Evolutionary conservation across 495 filamentous ascomycete genomes (phyloP), one percentile per base, ranked within the genome.

Genomic region (Schizothecium vesticola): DNA sequence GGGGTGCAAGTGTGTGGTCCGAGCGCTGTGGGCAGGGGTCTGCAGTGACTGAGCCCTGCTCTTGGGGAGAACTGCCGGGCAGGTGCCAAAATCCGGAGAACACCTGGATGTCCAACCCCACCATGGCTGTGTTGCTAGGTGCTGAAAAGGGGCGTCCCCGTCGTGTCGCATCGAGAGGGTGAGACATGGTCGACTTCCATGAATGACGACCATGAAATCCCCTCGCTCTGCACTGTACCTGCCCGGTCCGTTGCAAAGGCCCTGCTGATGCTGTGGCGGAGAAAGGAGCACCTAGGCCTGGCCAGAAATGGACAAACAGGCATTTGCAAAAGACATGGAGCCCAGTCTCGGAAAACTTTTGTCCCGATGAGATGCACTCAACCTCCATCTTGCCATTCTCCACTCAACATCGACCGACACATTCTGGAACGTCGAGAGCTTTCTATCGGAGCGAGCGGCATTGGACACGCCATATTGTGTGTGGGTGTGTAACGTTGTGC

Each of bases 61-160:
- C 31, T 4, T 12, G 12, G 12, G 1, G 31, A 31, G 11, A 36
- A 12, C 12, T 36, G 33, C 26, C 26, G 28, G 25, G 63, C 19
- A 57, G 4, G 25, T 36, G 66, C 3, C 43, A 63, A 59, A 60
- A 68, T 63, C 65, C 6, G n/a, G n/a, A n/a, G n/a, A n/a, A n/a
- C n/a, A n/a, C n/a, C n/a, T n/a, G n/a, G n/a, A n/a, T n/a, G n/a
- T n/a, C n/a, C 36, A n/a, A 13, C 59, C 22, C 66, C 24, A 5
- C 22, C 24, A 19, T 19, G 21, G 64, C 58, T 36, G 31, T 24
- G 56, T 7, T 43, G 59, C 62, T 59, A 57, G 23, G 60, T 59
- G 66, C 36, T 64, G 61, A 68, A 56, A n/a, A 62, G 33, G 31
- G 59, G n/a, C n/a, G n/a, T n/a, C n/a, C n/a, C n/a, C n/a, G 28